Conservation (phyloP, 2,329 filamentous ascomycete genomes). For the Boeremia exigua region DNA sequence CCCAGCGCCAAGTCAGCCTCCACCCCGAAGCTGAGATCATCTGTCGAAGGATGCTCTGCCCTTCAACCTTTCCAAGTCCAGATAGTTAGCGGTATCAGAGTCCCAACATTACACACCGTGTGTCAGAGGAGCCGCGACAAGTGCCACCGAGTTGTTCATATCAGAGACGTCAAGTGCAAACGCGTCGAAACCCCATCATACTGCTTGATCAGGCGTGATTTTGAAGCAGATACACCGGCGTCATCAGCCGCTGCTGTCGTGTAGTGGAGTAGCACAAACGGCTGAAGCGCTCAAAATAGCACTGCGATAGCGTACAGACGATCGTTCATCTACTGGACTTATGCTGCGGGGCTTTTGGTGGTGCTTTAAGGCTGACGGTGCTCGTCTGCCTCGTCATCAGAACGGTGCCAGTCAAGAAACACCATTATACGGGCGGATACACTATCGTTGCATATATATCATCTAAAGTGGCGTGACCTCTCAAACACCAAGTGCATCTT, state of each 20-base stretch:
- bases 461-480: constrained; percentile 12
- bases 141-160: no score
- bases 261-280: constrained; percentile 3
- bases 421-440: not conserved
- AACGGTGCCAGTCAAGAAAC: no score
- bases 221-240: not conserved
- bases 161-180: not conserved
- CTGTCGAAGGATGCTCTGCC: constrained; percentile 6
- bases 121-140: not conserved
- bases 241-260: not conserved
- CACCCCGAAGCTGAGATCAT: constrained; percentile 17
- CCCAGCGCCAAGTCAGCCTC: constrained; percentile 16
- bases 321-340: not conserved
- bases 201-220: not conserved
- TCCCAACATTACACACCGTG: constrained; percentile 4
- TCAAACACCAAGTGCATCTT: constrained; percentile 20
- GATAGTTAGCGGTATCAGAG: constrained; percentile 4
- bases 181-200: not conserved
- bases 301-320: not conserved
- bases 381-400: no score
- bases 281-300: constrained; percentile 12
- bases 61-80: not conserved
- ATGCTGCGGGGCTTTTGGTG: not conserved
- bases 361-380: not conserved
- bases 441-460: constrained; percentile 16